Percentiles rank a stretch among this genome's conserved stretches.
These are phyloP conservation scores for Pinus albicaulis DNA, from an alignment of 75 land plant genomes.

Conservation along the genomic window DNA sequence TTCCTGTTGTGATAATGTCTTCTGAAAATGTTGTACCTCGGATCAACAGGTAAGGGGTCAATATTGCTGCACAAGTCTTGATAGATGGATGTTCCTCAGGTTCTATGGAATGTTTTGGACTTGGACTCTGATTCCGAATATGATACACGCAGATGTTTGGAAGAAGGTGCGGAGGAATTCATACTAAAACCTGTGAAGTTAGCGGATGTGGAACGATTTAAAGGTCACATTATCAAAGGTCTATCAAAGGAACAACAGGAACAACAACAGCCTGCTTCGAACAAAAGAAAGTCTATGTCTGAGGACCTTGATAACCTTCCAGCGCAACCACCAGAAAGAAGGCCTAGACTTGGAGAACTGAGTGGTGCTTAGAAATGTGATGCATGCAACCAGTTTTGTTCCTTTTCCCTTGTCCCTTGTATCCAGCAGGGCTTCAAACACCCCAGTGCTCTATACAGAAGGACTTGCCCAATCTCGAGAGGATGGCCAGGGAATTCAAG, in stretches of 20 bases:
- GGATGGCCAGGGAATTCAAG: no score
- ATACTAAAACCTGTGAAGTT: slow-evolving; percentile 66
- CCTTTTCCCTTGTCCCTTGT: no score
- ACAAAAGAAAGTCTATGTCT: slow-evolving; percentile 8
- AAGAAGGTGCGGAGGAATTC: slow-evolving; percentile 80
- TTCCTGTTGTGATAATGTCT: slow-evolving; percentile 82
- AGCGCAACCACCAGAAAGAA: slow-evolving; percentile 1
- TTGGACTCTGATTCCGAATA: slow-evolving; percentile 6
- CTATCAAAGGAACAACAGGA: slow-evolving; percentile 18
- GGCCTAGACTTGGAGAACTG: slow-evolving; percentile 9
- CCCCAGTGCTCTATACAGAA: no score
- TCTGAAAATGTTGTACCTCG: slow-evolving; percentile 69
- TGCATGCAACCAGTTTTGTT: no score
- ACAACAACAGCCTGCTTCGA: background rate
- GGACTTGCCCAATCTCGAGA: no score
- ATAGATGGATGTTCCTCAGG: background rate
- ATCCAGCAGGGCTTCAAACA: no score
- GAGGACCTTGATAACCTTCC: background rate
- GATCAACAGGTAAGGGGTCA: slow-evolving; percentile 45
- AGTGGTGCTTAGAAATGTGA: slow-evolving; percentile 1
- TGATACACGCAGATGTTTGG: slow-evolving; percentile 47
- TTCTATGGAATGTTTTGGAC: background rate
- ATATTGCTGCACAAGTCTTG: background rate
- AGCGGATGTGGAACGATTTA: slow-evolving; percentile 56
- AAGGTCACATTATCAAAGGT: slow-evolving; percentile 39